A percentile compares a stretch with the other conserved stretches of the same genome.
Evolutionary conservation across 495 filamentous ascomycete genomes (phyloP).

Genomic region (Hypoxylon lenormandii): DNA sequence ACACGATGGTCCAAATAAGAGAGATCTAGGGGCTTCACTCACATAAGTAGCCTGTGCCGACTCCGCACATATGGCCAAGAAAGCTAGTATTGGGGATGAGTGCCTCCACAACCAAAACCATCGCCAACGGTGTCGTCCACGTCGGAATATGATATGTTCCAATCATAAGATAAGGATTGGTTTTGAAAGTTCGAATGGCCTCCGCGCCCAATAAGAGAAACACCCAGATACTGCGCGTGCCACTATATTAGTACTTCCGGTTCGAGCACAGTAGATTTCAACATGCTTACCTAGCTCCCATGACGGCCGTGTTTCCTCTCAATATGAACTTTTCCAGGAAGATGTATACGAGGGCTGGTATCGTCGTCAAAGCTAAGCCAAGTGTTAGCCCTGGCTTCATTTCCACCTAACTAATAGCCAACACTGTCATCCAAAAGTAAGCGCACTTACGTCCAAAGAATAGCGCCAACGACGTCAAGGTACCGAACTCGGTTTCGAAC

Average conservation of each 20-base stretch:
- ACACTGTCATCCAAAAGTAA: not conserved
- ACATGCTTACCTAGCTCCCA: slow-evolving; percentile 79
- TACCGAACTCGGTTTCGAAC: slow-evolving; percentile 94
- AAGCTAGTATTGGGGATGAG: slow-evolving; percentile 83
- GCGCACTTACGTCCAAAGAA: slow-evolving; percentile 85
- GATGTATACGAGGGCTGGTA: slow-evolving; percentile 79
- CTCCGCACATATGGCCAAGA: slow-evolving; percentile 85
- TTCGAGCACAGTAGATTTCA: not conserved
- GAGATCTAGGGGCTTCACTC: slow-evolving; percentile 50
- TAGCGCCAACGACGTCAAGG: slow-evolving; percentile 81
- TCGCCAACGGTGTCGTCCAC: slow-evolving; percentile 85
- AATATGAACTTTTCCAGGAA: slow-evolving; percentile 76
- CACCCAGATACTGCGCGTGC: slow-evolving; percentile 77
- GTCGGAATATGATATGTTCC: slow-evolving; percentile 84
- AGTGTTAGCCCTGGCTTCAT: slow-evolving; percentile 31
- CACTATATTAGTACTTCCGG: slow-evolving; percentile 5
- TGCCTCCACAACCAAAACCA: slow-evolving; percentile 75
- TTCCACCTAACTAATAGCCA: not conserved
- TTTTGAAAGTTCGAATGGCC: slow-evolving; percentile 78
- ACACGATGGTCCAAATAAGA: not conserved
- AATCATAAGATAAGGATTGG: slow-evolving; percentile 79
- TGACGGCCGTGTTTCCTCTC: slow-evolving; percentile 72
- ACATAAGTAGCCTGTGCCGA: slow-evolving; percentile 87
- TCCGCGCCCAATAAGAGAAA: slow-evolving; percentile 87
- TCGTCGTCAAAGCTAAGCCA: slow-evolving; percentile 75